Evolutionary conservation across 495 filamentous ascomycete genomes (phyloP), one percentile per base, ranked within the genome.

Genomic region (Neurospora sp.): DNA sequence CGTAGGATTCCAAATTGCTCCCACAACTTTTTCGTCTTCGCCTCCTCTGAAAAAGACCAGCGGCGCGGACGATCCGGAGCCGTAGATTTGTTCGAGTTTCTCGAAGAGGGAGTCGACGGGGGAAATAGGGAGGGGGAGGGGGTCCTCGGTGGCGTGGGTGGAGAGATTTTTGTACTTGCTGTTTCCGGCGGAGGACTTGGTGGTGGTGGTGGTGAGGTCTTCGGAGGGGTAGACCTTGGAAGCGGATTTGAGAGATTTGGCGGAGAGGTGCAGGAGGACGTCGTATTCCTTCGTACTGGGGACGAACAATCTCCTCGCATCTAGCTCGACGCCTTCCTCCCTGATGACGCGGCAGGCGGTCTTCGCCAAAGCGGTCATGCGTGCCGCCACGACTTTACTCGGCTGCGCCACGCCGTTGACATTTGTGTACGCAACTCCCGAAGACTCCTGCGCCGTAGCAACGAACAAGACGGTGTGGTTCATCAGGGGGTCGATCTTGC

Each of bases 401-500:
- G 94, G 94, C 22, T 79, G 77, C 6, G 77, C 71, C 6, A 79
- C 73, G 7, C 78, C 78, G 20, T 86, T 84, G 68, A 83, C 81
- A 41, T 91, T 88, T 0, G 95, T 97, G 89, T 92, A 98, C 3
- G 90, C 90, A 31, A 90, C 86, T 6, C 96, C 94, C 20, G 89
- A 90, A 1, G 82, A 80, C 74, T 97, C 94, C 69, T 94, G 79
- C 70, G 92, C 90, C 0, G 94, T 93, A 3, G 93, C 93, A 1
- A 89, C 91, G 78, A 97, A 92, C n/a, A 98, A 79, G 12, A 90
- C 89, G 9, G 92, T 86, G 68, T 90, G 90, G 80, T 93, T 96
- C 89, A 98, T 91, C 70, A 84, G 90, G 17, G 94, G 94, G 77
- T 99, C 96, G 68, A 94, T 90, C 74, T 90, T 93, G 70, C 96